Base-by-base conservation (phyloP, 495 filamentous ascomycete species). In the Talaromyces stipitatus region DNA sequence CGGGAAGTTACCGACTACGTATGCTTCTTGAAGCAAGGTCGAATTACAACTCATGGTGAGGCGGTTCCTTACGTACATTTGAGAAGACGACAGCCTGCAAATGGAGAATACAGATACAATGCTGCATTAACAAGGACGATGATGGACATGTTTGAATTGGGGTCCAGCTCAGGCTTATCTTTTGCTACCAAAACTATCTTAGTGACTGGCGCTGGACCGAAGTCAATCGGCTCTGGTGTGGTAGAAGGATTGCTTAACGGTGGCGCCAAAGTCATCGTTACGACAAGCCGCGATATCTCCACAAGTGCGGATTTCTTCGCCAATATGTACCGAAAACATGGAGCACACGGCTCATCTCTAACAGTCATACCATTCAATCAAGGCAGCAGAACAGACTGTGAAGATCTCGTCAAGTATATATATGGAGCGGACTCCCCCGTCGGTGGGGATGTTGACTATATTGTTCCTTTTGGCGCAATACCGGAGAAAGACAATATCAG, bases 291-390 rank as follows among this genome's bases (percentile, higher is more conserved):
- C 58, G 97, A 91, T 79, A 97, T 94, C 2, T 90, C 89, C 28
- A 88, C 96, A 68, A 92, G 96, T 48, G 97, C 94, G 22, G 94
- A 98, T 75, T 97, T 97, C 75, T 98, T 97, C 74, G 94, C 97
- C 74, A 85, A 88, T 38, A 97, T 98, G 90, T 98, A 97, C 69
- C 85, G 91, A 61, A 86, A 91, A 46, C 96, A 85, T 64, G 94
- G 94, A 62, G 87, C 89, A 48, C 90, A 90, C 58, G 94, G 95
- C 58, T 97, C 94, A 52, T 90, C 97, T 72, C 82, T 98, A n/a
- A 89, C 97, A 38, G 94, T 98, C 26, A 94, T 97, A 32, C 94
- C 94, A 9, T 98, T 97, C 81, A 98, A 98, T 69, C 92, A 97
- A 72, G 94, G 92, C 53, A 96, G 91, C 72, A 91, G 95, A 70